Evolutionary conservation across 2,329 filamentous ascomycete species (phyloP), one percentile per base, ranked within the genome.

Genomic region (Apiospora koreana): DNA sequence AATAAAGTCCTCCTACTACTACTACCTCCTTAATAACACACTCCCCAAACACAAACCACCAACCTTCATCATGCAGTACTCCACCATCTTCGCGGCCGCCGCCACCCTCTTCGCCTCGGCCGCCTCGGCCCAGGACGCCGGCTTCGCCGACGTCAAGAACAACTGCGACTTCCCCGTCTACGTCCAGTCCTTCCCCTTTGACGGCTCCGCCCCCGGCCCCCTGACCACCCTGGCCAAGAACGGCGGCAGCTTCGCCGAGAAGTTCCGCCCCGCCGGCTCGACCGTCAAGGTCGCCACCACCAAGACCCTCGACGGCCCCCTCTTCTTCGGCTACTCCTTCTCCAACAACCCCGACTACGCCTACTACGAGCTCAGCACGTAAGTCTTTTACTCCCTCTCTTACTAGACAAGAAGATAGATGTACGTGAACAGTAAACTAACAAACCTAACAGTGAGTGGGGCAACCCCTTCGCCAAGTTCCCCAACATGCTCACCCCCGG

Each of bases 261-360:
- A 75, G 69, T 78, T 83, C 73, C 75, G 75, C 28, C 8, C 71
- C 10, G 70, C 77, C 28, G 82, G 82, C 38, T 84, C 65, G 28
- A 83, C 82, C 66, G 74, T 84, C 64, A 84, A 84, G 77, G 77
- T 84, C 69, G 81, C 79, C 43, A 82, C 74, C 48, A 80, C 76
- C 72, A 81, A 77, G 76, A 80, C 78, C 28, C 78, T 84, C 8
- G 72, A 71, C 67, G 73, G 65, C 31, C 82, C 81, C 1, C 79
- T 84, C 6, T 83, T 83, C 77, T 80, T 83, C 71, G 82, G 82
- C 65, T 84, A 84, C 75, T 83, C 81, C 0, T 83, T 82, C 72
- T 74, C 74, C 65, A 68, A 70, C 2, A 78, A 77, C 73, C 79
- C 80, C 6, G 72, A 82, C 75, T 79, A 80, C 46, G 80, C 79